Base-by-base conservation (phyloP, 2,329 filamentous ascomycete genomes). In the Pyrenochaeta sp. region DNA sequence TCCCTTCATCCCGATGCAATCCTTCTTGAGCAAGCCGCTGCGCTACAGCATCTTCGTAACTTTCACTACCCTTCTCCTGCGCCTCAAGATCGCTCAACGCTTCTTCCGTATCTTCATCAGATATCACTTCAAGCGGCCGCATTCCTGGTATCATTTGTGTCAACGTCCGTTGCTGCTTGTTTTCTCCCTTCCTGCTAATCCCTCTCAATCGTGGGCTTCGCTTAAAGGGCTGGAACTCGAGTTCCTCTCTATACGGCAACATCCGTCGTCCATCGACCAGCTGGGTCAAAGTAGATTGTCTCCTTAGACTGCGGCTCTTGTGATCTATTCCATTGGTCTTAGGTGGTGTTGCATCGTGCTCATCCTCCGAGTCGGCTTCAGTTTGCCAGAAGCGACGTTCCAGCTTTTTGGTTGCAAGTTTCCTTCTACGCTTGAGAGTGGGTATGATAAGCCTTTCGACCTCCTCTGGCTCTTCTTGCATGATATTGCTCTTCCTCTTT, bases 271-370 rank as follows among this genome's bases (percentile, higher is more conserved):
- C 72, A 44, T 70, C 63, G 0, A 66, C 63, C 5, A 77, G 37
- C 42, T 77, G 74, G 15, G 74, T 77, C 73, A 76, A 76, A 22
- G 74, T 77, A 28, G 74, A 76, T 36, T 77, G 74, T 50, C 70
- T 69, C 40, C 64, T 66, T 12, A 68, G 42, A 19, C 56, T 66
- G n/a, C 49, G 58, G 8, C 40, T 59, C 12, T 22, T 44, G 25
- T 48, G 1, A 50, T 45, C 37, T 42, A 30, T 48, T 55, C 52
- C 32, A 36, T 58, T 54, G 25, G 32, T 25, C 25, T 58, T 54
- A 15, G 47, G 48, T 0, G 52, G 34, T 25, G 50, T 40, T 24
- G 42, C n/a, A 12, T 45, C 43, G 30, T 43, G 10, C 42, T 59
- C 61, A 7, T 57, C 32, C 28, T 62, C 54, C 6, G 56, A 40